Evolutionary conservation across 106 monocot species (phyloP).

Genomic region (Gastrodia elata): DNA sequence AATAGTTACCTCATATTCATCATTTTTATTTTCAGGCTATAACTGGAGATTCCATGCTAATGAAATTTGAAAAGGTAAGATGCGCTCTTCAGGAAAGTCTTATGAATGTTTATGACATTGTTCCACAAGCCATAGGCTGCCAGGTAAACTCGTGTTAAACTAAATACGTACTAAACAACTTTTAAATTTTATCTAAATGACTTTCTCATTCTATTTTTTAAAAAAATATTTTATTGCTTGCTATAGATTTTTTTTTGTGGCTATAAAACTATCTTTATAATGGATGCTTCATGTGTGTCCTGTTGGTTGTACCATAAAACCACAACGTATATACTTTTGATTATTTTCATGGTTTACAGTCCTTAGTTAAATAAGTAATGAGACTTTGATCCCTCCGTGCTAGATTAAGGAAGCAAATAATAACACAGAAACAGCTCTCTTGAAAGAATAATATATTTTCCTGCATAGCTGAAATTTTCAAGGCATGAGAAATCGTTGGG

Average conservation of each 20-base stretch:
- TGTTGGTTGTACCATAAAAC: background rate
- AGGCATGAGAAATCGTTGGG: no score
- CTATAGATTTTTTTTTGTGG: background rate
- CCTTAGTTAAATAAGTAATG: background rate
- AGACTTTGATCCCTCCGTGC: no score
- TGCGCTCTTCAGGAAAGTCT: slow-evolving; percentile 60
- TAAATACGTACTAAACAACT: background rate
- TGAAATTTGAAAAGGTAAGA: slow-evolving; percentile 77
- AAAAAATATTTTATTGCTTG: background rate
- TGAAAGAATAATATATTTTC: no score
- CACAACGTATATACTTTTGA: background rate
- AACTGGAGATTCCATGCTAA: slow-evolving; percentile 52
- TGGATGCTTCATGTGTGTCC: background rate
- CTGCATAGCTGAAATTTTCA: no score
- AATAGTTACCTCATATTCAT: background rate
- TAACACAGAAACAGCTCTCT: no score
- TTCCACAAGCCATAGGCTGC: slow-evolving; percentile 44
- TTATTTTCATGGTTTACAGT: background rate
- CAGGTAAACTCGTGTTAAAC: slow-evolving; percentile 36
- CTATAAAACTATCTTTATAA: background rate
- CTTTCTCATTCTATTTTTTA: background rate
- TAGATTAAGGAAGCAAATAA: no score
- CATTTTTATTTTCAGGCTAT: slow-evolving; percentile 45
- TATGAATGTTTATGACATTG: slow-evolving; percentile 45
- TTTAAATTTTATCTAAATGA: background rate